Percentiles rank a stretch among this genome's conserved stretches.
phyloP scores from a whole-genome alignment of 2,329 filamentous ascomycete genomes.

The Calonectria ilicicola region DNA sequence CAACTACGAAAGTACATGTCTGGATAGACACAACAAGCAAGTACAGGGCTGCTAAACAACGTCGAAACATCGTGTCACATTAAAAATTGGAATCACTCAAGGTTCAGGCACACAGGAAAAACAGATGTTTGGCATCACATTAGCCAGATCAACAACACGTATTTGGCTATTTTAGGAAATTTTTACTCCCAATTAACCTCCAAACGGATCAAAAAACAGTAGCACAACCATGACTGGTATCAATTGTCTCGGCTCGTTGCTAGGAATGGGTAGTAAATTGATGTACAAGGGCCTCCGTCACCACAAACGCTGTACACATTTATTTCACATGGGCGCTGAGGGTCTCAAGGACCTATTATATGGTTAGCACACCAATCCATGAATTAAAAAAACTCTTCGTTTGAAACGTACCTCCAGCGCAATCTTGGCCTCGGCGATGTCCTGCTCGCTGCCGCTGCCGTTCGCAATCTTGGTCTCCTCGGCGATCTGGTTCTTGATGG shows the following conservation, averaged over 20 bases:
- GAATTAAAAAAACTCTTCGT: neutral
- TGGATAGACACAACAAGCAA: neutral
- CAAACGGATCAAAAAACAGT: slow-evolving; percentile 32
- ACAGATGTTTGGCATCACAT: slow-evolving; percentile 26
- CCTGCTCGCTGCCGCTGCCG: slow-evolving; percentile 93
- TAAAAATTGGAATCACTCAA: slow-evolving; percentile 22
- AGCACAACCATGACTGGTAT: slow-evolving; percentile 50
- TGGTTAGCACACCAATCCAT: slow-evolving; percentile 50
- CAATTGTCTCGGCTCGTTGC: slow-evolving; percentile 51
- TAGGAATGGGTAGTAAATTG: slow-evolving; percentile 51
- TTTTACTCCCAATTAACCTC: slow-evolving; percentile 30
- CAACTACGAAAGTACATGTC: too few relatives aligned
- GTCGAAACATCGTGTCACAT: neutral
- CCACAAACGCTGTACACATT: slow-evolving; percentile 63
- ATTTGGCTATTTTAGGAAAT: slow-evolving; percentile 26
- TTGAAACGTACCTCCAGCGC: slow-evolving; percentile 83
- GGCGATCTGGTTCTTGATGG: slow-evolving; percentile 88
- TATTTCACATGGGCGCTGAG: slow-evolving; percentile 86
- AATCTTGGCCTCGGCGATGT: slow-evolving; percentile 98
- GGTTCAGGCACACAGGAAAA: slow-evolving; percentile 10
- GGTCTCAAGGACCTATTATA: slow-evolving; percentile 79
- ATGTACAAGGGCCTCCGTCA: slow-evolving; percentile 57
- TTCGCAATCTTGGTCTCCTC: slow-evolving; percentile 96
- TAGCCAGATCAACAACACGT: slow-evolving; percentile 22
- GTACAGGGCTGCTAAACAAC: neutral